Evolutionary conservation across 1,139 yeast species (phyloP), one percentile per base, ranked within the genome.

Genomic region (Magnusiomyces suaveolens): DNA sequence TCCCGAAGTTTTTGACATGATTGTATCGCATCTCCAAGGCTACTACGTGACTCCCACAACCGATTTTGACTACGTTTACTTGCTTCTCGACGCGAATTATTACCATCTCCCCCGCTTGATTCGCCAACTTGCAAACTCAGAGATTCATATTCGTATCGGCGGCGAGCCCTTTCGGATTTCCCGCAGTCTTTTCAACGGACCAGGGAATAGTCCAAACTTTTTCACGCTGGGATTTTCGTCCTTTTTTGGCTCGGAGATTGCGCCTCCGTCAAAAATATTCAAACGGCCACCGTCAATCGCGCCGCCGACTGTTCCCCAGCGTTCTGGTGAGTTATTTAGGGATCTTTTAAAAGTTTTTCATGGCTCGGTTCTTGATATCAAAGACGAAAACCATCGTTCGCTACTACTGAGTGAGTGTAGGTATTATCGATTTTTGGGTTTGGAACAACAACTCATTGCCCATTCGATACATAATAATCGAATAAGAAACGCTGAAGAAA

Each of bases 201-300:
- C 79, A 1, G 96, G 96, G 0, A 87, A 89, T 66, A 66, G 70
- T 50, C 95, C 94, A 4, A 89, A 89, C 67, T 87, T 76, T 67
- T 86, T 89, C 69, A 78, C 87, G n/a, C 71, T 87, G 24, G 77
- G 84, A 6, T 76, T 75, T 60, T 78, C 79, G 50, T 69, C 80
- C 6, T 64, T 80, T 43, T 73, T 81, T 57, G 69, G 71, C 16
- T 82, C 81, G 58, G 76, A 79, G 68, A 67, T 85, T 12, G 53
- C n/a, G n/a, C n/a, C n/a, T n/a, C n/a, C 52, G 2, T 41, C 50
- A 18, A 48, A 55, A 18, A 47, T 48, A 14, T 53, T 54, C 32
- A 43, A 54, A 20, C 72, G 96, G 43, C 96, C 97, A 0, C 95
- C 95, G 3, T 87, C 94, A 6, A 76, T 82, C 60, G 72, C 79